Conservation (phyloP, 148 eudicot genomes). For the Vaccinium vitisidaea region DNA sequence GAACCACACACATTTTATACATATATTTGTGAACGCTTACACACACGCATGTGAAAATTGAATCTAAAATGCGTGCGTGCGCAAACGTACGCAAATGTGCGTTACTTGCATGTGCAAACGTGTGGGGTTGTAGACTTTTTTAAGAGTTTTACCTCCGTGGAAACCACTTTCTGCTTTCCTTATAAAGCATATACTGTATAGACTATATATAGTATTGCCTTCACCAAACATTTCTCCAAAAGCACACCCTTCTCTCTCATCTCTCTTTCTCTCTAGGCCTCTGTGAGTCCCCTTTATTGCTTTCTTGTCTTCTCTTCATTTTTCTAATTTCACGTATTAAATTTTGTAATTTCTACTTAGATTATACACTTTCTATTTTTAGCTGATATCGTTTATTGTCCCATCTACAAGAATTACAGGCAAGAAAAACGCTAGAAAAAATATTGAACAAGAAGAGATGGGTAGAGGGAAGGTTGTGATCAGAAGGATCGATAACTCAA, state of each 20-base stretch:
- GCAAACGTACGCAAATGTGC: too few relatives aligned
- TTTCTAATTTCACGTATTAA: background rate
- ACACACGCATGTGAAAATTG: background rate
- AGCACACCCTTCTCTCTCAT: too few relatives aligned
- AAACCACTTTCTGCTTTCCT: too few relatives aligned
- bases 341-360: background rate
- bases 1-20: background rate
- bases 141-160: too few relatives aligned
- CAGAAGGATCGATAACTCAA: background rate
- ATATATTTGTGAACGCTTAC: background rate
- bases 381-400: background rate
- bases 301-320: background rate
- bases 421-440: background rate
- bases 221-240: too few relatives aligned
- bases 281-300: background rate
- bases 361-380: background rate
- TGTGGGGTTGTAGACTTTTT: too few relatives aligned
- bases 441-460: background rate
- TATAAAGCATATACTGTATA: too few relatives aligned
- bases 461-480: slow-evolving; percentile 1
- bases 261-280: background rate
- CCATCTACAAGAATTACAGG: background rate
- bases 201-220: too few relatives aligned
- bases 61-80: too few relatives aligned
- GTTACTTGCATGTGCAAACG: too few relatives aligned